Evolutionary conservation across 345 rosid species (phyloP).

Genomic region (Arabidopsis suecica): DNA sequence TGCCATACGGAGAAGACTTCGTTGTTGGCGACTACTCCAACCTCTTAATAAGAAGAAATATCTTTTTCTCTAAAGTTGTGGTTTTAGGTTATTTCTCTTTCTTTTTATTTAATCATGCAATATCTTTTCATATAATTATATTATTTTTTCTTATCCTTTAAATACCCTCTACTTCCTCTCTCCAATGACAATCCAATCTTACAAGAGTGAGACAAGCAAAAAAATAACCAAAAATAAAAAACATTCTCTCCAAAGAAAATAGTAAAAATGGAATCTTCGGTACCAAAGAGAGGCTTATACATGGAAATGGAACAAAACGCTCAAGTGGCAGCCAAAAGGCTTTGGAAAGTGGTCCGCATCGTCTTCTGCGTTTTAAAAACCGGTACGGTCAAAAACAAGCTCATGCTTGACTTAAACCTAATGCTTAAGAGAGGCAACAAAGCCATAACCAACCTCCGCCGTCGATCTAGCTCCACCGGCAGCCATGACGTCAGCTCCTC

Average conservation of each 20-base stretch:
- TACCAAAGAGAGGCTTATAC: slow-evolving; percentile 22
- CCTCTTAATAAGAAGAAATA: slow-evolving; percentile 34
- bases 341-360: slow-evolving; percentile 57
- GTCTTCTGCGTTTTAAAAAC: slow-evolving; percentile 62
- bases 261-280: slow-evolving; percentile 31
- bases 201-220: slow-evolving; percentile 4
- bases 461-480: slow-evolving; percentile 57
- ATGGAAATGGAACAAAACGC: slow-evolving; percentile 60
- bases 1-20: slow-evolving; percentile 22
- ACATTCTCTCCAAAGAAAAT: not conserved
- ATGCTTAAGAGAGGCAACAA: slow-evolving; percentile 65
- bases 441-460: slow-evolving; percentile 62
- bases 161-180: slow-evolving; percentile 46
- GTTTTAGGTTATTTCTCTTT: slow-evolving; percentile 35
- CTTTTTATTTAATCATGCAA: slow-evolving; percentile 14
- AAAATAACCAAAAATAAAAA: not conserved
- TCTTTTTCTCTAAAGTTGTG: slow-evolving; percentile 34
- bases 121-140: not conserved
- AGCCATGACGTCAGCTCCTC: slow-evolving; percentile 37
- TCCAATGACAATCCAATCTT: slow-evolving; percentile 24
- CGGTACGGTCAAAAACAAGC: slow-evolving; percentile 60
- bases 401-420: slow-evolving; percentile 60
- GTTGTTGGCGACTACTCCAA: slow-evolving; percentile 40
- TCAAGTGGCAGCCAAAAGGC: slow-evolving; percentile 55
- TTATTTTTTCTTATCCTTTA: slow-evolving; percentile 43